Percentiles rank a stretch among this genome's conserved stretches.
Conservation (phyloP, 352 stramenopile species). For the Phytophthora aleatoria region DNA sequence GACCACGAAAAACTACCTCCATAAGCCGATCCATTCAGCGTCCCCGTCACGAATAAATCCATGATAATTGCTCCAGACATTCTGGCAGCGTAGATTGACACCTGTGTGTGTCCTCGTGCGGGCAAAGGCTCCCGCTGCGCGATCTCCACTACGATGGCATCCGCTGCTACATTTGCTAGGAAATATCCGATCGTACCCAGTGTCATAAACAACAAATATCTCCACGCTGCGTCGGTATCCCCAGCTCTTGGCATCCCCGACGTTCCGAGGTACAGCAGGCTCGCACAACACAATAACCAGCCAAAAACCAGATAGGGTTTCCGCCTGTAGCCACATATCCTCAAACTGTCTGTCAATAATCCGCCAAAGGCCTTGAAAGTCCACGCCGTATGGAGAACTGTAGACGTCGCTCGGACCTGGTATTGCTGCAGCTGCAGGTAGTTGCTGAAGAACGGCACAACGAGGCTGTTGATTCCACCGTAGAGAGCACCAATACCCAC, state of each 20-base stretch:
- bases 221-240: constrained; percentile 40
- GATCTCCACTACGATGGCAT: constrained; percentile 81
- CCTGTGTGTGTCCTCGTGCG: constrained; percentile 62
- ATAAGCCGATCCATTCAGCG: constrained; percentile 66
- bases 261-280: constrained; percentile 43
- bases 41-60: constrained; percentile 50
- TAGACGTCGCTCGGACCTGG: constrained; percentile 52
- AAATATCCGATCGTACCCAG: constrained; percentile 87
- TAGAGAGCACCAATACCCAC: constrained; percentile 68
- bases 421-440: constrained; percentile 73
- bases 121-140: constrained; percentile 64
- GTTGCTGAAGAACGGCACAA: constrained; percentile 58
- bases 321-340: constrained; percentile 59
- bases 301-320: constrained; percentile 75
- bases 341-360: constrained; percentile 66
- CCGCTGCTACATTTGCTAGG: constrained; percentile 82
- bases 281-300: constrained; percentile 49
- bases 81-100: constrained; percentile 49
- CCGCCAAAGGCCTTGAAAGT: constrained; percentile 72
- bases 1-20: constrained; percentile 62
- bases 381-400: constrained; percentile 66
- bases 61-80: constrained; percentile 53
- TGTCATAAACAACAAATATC: constrained; percentile 75
- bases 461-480: constrained; percentile 59
- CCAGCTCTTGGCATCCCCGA: not conserved